These are phyloP conservation scores for Plectranthus barbatus DNA, from an alignment of 257 asterid genomes.

Conservation along the genomic window DNA sequence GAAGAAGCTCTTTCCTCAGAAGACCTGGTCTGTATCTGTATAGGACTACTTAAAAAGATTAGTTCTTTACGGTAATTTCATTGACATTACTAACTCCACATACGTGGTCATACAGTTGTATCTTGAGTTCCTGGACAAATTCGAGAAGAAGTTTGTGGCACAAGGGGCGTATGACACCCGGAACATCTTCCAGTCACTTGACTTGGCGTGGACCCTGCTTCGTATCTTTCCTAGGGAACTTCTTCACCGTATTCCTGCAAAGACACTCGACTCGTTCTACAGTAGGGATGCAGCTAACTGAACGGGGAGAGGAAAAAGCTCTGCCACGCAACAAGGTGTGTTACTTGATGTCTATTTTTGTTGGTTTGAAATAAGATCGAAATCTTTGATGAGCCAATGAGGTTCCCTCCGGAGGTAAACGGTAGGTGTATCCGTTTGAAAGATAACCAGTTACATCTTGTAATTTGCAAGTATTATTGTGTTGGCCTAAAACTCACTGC, in stretches of 20 bases:
- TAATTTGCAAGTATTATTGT: conserved; percentile 25
- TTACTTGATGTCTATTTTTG: neutral
- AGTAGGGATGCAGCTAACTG: conserved; percentile 72
- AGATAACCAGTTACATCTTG: conserved; percentile 19
- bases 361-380: conserved; percentile 31
- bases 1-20: conserved; percentile 79
- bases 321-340: conserved; percentile 3
- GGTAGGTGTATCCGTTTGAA: conserved; percentile 20
- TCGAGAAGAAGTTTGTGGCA: conserved; percentile 64
- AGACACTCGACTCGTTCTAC: conserved; percentile 76
- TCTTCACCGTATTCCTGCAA: conserved; percentile 90
- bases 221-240: conserved; percentile 93
- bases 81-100: conserved; percentile 4
- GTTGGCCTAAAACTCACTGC: neutral
- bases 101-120: conserved; percentile 33
- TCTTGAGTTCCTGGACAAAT: conserved; percentile 62
- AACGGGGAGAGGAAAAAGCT: conserved; percentile 10
- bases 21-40: conserved; percentile 41
- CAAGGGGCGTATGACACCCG: conserved; percentile 76
- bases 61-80: conserved; percentile 24
- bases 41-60: neutral
- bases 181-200: conserved; percentile 78
- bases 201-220: conserved; percentile 87
- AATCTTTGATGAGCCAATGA: conserved; percentile 26
- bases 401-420: conserved; percentile 11